Percentiles rank a stretch among this genome's conserved stretches.
Conservation (phyloP, 208 protist genomes). For the Trypanosoma mega region DNA sequence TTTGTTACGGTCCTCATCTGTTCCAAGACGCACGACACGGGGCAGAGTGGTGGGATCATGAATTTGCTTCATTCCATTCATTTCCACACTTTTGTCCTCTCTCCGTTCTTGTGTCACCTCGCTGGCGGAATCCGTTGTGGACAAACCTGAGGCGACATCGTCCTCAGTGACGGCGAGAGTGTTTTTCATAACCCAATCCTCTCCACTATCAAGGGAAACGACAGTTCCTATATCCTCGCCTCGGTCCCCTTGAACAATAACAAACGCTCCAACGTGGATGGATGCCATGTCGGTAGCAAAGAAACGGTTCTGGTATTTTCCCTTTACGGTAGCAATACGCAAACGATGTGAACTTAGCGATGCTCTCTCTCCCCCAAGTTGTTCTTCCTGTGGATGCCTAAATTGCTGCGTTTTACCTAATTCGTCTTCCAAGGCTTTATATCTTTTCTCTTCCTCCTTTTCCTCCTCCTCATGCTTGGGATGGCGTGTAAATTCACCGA, state of each 20-base stretch:
- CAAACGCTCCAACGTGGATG: slow-evolving; percentile 34
- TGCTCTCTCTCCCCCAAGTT: not conserved
- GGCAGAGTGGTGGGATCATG: not conserved
- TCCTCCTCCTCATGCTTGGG: too few relatives aligned
- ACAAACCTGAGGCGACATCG: too few relatives aligned
- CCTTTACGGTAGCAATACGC: slow-evolving; percentile 51
- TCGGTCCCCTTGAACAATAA: slow-evolving; percentile 71
- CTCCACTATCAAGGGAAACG: not conserved
- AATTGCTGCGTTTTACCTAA: too few relatives aligned
- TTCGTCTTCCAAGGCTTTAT: too few relatives aligned
- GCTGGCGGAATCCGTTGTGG: too few relatives aligned
- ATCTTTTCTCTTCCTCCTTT: too few relatives aligned
- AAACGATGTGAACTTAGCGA: not conserved
- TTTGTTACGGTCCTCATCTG: not conserved
- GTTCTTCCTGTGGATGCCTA: too few relatives aligned
- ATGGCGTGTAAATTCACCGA: too few relatives aligned
- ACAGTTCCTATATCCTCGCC: slow-evolving; percentile 62
- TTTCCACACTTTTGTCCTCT: not conserved
- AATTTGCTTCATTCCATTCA: not conserved
- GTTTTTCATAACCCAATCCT: not conserved
- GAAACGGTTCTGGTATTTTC: slow-evolving; percentile 50
- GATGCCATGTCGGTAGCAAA: slow-evolving; percentile 36
- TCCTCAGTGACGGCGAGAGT: too few relatives aligned
- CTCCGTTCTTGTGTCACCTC: too few relatives aligned
- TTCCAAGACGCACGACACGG: slow-evolving; percentile 8